Conservation (phyloP, 148 eudicot genomes). For the Fagopyrum esculentum region DNA sequence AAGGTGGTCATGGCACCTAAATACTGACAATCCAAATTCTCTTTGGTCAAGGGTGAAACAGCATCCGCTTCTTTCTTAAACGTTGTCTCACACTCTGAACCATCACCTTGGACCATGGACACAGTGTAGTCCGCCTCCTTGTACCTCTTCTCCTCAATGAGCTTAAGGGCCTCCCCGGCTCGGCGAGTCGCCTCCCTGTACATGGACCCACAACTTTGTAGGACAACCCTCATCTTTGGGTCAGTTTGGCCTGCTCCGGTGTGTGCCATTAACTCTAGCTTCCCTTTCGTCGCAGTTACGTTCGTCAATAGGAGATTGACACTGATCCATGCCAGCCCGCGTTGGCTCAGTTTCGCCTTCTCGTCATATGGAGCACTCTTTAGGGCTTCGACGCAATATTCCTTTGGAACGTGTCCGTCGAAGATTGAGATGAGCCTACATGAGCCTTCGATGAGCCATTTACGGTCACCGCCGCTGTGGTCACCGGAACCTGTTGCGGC, state of each 20-base stretch:
- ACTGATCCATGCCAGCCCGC: constrained; percentile 14
- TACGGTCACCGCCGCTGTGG: background rate
- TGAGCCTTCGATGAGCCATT: constrained; percentile 11
- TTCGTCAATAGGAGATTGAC: background rate
- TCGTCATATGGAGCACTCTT: background rate
- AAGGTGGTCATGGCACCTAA: constrained; percentile 10
- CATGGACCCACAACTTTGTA: background rate
- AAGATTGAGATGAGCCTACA: constrained; percentile 10
- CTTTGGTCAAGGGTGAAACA: background rate
- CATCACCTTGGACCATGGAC: constrained; percentile 15
- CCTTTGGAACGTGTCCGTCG: constrained; percentile 1
- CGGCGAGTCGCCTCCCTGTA: constrained; percentile 9
- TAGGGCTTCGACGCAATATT: background rate
- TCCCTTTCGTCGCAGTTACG: background rate
- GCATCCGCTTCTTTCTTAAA: background rate
- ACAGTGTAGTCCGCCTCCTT: constrained; percentile 6
- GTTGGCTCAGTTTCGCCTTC: constrained; percentile 11
- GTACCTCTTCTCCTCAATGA: constrained; percentile 6
- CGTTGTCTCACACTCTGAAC: constrained; percentile 7
- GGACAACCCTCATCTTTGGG: background rate
- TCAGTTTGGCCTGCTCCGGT: background rate
- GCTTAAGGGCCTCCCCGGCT: background rate
- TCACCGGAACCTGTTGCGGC: background rate
- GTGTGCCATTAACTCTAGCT: background rate
- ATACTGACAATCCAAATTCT: constrained; percentile 1